Evolutionary conservation across 1,284 basidiomycete genomes (phyloP).

Genomic region (Exobasidium rhododendri): DNA sequence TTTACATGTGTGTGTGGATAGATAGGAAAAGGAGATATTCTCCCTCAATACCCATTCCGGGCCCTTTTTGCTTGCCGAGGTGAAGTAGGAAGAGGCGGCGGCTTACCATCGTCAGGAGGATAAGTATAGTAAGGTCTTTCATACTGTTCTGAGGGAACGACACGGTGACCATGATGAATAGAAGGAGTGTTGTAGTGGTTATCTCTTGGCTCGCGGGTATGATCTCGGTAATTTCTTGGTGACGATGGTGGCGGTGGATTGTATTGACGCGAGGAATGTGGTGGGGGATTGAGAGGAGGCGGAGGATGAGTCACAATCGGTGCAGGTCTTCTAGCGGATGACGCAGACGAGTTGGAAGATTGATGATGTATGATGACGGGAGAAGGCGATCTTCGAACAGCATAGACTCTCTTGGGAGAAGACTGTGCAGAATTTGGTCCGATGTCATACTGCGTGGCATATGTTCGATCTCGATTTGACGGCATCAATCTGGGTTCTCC

Average conservation of each 20-base stretch:
- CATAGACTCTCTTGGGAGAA: background rate
- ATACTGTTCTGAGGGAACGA: background rate
- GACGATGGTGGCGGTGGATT: background rate
- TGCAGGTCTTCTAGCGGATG: too few relatives aligned
- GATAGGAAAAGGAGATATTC: too few relatives aligned
- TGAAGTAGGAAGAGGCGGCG: background rate
- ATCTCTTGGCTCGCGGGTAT: background rate
- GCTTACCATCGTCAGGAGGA: background rate
- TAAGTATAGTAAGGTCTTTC: background rate
- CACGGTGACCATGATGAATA: background rate
- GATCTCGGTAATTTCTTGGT: background rate
- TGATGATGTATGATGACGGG: too few relatives aligned
- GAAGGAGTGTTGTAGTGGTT: background rate
- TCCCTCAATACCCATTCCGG: slow-evolving; percentile 1
- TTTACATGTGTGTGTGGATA: too few relatives aligned
- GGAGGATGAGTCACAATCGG: background rate
- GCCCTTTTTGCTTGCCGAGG: slow-evolving; percentile 1
- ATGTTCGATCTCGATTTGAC: background rate
- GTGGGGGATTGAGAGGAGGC: background rate
- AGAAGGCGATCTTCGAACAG: background rate
- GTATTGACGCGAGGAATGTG: background rate
- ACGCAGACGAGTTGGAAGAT: too few relatives aligned
- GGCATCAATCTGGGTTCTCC: background rate
- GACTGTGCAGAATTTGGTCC: background rate
- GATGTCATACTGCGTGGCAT: background rate